Base-by-base conservation (phyloP, 108 stramenopile genomes). In the Aureococcus anophagefferens region DNA sequence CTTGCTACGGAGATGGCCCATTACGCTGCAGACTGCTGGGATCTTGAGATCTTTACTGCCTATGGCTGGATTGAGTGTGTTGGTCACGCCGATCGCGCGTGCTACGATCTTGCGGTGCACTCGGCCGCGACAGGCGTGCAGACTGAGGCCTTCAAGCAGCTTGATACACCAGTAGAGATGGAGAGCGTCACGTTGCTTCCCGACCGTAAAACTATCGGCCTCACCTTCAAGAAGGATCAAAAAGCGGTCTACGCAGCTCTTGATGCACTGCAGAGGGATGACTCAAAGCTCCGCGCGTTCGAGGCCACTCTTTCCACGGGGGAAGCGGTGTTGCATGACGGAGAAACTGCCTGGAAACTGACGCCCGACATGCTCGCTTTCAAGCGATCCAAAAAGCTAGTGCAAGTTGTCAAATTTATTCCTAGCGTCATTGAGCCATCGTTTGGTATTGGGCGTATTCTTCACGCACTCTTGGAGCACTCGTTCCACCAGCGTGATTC, bases 31-130 rank as follows among this genome's bases (percentile, higher is more conserved):
- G 99, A 99, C 85, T 99, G 99, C 86, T 99, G 99, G 99, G 99
- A 99, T 84, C 84, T 97, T 74, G 99, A 99, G 87, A 97, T 99
- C 71, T 75, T 96, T 79, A 89, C 89, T 30, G 87, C 89, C 35
- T 96, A 95, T 80, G 99, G 99, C 62, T 99, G 99, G 99, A 90
- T 95, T 25, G 99, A 99, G 76, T 99, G 99, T 76, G 99, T 97
- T 30, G 99, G 99, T 33, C 99, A 99, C 81, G 99, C 99, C 13
- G 99, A 99, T 84, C 91, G 99, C 74, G 91, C 96, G 18, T 97
- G 96, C 75, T 99, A 98, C 77, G 99, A 99, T 81, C 85, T 99
- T 68, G 87, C 89, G 74, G 92, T 94, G 45, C 98, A 99, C 75
- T 76, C 91, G 32, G 91, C 94, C 82, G 93, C 93, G 29, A 95